Base-by-base conservation (phyloP, 2,329 filamentous ascomycete genomes). In the Aspergillus ochraceus region DNA sequence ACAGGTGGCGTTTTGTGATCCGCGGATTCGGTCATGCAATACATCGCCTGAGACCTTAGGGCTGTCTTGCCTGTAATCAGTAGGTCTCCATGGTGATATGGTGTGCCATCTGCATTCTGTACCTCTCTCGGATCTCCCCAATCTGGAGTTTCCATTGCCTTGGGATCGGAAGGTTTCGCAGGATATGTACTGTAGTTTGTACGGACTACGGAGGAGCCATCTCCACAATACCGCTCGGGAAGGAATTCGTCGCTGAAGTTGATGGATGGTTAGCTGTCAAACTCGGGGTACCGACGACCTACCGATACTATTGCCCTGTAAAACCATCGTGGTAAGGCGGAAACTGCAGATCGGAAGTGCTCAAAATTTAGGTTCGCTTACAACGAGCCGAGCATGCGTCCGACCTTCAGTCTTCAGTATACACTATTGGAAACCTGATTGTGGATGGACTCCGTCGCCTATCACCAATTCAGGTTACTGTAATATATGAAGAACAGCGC, bases 1-100 rank as follows among this genome's bases (percentile, higher is more conserved):
- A 58, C 52, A 61, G 54, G 59, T 58, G 47, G 55, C 59, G 58
- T 52, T 17, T 50, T 24, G 49, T 20, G 53, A 58, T 39, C 49
- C 55, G 52, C 29, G 56, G 26, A 58, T 42, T 30, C 39, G 52
- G 55, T 36, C 32, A 36, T 36, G 32, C 32, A 36, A 36, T 17
- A 5, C 32, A 42, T 42, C 36, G 14, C 17, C 17, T 42, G 14
- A 42, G 36, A 42, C 36, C 17, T 42, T 42, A 42, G 36, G 36
- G 36, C 17, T 42, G 36, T 42, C 36, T 6, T 5, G 8, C 8
- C 26, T 29, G 8, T 29, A 29, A 29, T 29, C 26, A 8, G 1
- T 29, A 29, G 9, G 26, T 8, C 26, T 29, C 26, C 26, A 29
- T 8, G 26, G 26, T 29, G 6, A 29, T 8, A 8, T 29, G 6